Percentiles rank a stretch among this genome's conserved stretches.
These are phyloP conservation scores for Cajanus cajan DNA, from an alignment of 306 rosid genomes.

Conservation along the genomic window DNA sequence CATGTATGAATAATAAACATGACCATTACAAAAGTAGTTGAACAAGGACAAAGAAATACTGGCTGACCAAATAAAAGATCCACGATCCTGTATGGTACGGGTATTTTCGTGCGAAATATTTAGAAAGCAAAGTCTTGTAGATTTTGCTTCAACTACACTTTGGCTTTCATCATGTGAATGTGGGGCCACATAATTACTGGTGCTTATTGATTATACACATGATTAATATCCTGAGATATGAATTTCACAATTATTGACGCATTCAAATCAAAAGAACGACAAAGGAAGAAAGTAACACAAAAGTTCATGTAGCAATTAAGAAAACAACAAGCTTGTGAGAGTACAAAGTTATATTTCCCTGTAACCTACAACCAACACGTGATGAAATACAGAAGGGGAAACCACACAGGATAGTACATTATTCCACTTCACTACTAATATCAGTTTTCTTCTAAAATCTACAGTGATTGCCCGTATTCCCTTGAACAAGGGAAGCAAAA, in stretches of 20 bases:
- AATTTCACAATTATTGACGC: conserved; percentile 44
- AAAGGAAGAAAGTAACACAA: conserved; percentile 38
- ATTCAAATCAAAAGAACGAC: conserved; percentile 29
- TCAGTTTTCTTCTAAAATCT: conserved; percentile 59
- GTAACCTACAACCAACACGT: conserved; percentile 63
- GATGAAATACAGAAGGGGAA: conserved; percentile 54
- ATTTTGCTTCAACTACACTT: conserved; percentile 27
- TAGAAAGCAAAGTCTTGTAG: conserved; percentile 28
- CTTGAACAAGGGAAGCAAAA: conserved; percentile 41
- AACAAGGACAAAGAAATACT: not conserved
- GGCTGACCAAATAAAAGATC: conserved; percentile 12
- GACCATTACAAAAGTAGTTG: not conserved
- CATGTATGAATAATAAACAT: not conserved
- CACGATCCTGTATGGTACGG: not conserved
- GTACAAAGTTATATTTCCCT: conserved; percentile 56
- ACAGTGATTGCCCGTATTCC: conserved; percentile 57
- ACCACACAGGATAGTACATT: conserved; percentile 68
- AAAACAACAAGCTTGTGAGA: conserved; percentile 51
- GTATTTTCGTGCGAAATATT: conserved; percentile 32
- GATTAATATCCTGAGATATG: conserved; percentile 28
- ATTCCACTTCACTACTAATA: conserved; percentile 60
- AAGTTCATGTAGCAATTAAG: conserved; percentile 48
- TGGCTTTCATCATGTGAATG: conserved; percentile 50
- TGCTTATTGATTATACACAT: conserved; percentile 38
- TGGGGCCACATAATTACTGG: conserved; percentile 46